Conservation (phyloP, 148 eudicot genomes). For the Amaranthus cruentus region DNA sequence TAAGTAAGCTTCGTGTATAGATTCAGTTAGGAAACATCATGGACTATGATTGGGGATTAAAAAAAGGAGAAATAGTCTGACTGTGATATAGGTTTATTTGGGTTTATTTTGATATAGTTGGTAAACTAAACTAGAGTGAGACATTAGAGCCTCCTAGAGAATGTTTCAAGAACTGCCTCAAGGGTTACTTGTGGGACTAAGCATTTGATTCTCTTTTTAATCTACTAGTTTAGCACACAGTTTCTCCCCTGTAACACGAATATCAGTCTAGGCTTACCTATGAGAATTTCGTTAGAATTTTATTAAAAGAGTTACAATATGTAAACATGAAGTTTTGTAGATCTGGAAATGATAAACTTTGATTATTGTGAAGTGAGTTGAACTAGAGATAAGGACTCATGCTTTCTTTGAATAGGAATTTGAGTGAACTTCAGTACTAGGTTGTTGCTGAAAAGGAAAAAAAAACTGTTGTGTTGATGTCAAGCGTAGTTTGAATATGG, state of each 20-base stretch:
- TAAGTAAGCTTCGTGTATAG: neutral
- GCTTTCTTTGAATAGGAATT: neutral
- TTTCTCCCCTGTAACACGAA: neutral
- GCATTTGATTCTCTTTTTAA: neutral
- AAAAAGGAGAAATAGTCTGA: neutral
- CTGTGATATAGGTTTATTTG: neutral
- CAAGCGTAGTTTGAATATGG: too few relatives aligned
- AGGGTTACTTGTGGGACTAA: neutral
- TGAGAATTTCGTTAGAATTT: neutral
- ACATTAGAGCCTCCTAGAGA: neutral
- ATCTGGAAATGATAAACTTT: neutral
- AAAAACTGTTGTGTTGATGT: too few relatives aligned
- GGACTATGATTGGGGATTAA: neutral
- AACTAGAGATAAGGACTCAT: neutral
- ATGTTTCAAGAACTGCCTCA: constrained; percentile 8
- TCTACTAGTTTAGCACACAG: neutral
- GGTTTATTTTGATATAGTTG: neutral
- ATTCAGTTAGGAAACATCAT: neutral
- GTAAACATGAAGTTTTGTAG: neutral
- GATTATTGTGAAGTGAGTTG: neutral
- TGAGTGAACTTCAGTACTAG: too few relatives aligned
- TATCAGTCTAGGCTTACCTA: neutral
- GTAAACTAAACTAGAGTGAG: neutral
- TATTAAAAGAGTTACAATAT: neutral
- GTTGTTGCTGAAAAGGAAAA: too few relatives aligned